Conservation (phyloP, 768 basidiomycete genomes). For the Hysterangium stoloniferum region DNA sequence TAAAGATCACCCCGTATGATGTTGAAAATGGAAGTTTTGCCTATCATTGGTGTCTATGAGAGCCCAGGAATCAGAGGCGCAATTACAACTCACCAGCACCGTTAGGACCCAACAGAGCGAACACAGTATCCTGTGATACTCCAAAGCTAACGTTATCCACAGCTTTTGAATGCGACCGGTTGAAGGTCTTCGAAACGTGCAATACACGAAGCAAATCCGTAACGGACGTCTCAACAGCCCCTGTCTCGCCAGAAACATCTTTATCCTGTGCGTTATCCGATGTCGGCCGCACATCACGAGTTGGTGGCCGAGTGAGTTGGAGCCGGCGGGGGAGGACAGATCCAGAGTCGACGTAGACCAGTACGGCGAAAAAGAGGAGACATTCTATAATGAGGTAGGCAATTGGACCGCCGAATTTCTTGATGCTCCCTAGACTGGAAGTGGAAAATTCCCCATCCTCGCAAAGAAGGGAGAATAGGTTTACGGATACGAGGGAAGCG, state of each 20-base stretch:
- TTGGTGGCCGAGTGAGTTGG: slow-evolving; percentile 12
- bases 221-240: slow-evolving; percentile 34
- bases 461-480: slow-evolving; percentile 69
- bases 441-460: slow-evolving; percentile 40
- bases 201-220: slow-evolving; percentile 56
- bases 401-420: slow-evolving; percentile 67
- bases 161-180: slow-evolving; percentile 29
- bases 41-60: slow-evolving; percentile 18
- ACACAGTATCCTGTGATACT: slow-evolving; percentile 53
- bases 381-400: slow-evolving; percentile 59
- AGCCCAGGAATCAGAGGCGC: not conserved
- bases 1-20: slow-evolving; percentile 65
- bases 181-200: slow-evolving; percentile 53
- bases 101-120: slow-evolving; percentile 73
- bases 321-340: slow-evolving; percentile 39
- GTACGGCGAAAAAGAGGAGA: slow-evolving; percentile 49
- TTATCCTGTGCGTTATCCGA: slow-evolving; percentile 16
- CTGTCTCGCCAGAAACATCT: slow-evolving; percentile 52
- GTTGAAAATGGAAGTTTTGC: slow-evolving; percentile 77
- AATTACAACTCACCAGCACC: slow-evolving; percentile 37
- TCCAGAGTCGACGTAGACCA: slow-evolving; percentile 70
- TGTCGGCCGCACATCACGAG: not conserved
- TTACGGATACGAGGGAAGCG: slow-evolving; percentile 66
- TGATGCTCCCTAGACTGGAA: slow-evolving; percentile 43
- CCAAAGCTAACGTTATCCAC: slow-evolving; percentile 71